Percentiles rank a stretch among this genome's conserved stretches.
phyloP scores from a whole-genome alignment of 768 basidiomycete genomes.

The Trametes cingulata region DNA sequence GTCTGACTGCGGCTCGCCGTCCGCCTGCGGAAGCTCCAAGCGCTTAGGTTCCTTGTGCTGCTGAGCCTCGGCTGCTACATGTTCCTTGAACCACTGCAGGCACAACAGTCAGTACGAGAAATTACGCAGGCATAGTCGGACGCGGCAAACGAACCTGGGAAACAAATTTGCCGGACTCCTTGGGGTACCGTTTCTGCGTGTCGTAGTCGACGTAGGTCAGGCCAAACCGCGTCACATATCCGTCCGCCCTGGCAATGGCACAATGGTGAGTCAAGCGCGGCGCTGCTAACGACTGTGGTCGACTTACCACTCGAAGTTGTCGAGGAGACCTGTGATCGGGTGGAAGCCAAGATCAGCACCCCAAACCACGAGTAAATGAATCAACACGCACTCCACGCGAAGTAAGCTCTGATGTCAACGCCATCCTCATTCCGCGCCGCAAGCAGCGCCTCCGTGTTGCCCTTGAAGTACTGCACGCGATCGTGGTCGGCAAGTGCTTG shows the following conservation, averaged over 20 bases:
- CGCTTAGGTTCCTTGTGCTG: not conserved
- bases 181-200: slow-evolving; percentile 66
- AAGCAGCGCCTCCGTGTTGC: slow-evolving; percentile 54
- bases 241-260: slow-evolving; percentile 49
- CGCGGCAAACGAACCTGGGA: slow-evolving; percentile 42
- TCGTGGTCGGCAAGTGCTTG: slow-evolving; percentile 58
- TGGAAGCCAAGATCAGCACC: not conserved
- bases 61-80: slow-evolving; percentile 24
- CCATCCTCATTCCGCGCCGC: slow-evolving; percentile 62
- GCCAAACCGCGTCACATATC: slow-evolving; percentile 67
- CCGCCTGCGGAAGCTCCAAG: slow-evolving; percentile 2
- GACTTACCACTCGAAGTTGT: slow-evolving; percentile 66
- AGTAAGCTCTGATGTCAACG: slow-evolving; percentile 62
- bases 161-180: slow-evolving; percentile 60
- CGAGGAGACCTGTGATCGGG: slow-evolving; percentile 60
- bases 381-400: slow-evolving; percentile 60
- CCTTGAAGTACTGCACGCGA: slow-evolving; percentile 67
- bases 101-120: not conserved
- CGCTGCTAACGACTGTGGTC: not conserved
- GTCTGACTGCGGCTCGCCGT: not conserved
- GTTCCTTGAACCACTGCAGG: slow-evolving; percentile 35
- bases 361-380: no score
- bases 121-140: no score
- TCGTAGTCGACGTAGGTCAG: slow-evolving; percentile 72
- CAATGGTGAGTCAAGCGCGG: not conserved